Evolutionary conservation across 768 basidiomycete genomes (phyloP).

Genomic region (Kwoniella mangroviensis): DNA sequence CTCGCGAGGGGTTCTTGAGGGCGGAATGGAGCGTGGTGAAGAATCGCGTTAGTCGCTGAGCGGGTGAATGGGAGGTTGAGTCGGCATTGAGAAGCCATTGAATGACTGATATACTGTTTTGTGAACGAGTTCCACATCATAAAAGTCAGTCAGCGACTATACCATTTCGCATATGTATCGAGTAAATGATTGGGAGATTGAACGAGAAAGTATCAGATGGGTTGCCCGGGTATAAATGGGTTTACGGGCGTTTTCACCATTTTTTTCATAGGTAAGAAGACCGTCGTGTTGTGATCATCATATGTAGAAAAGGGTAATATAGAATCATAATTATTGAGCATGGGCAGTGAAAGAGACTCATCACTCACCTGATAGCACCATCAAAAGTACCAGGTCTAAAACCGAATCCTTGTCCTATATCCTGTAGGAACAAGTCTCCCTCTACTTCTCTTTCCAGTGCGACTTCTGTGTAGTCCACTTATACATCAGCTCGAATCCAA

Average conservation of each 20-base stretch:
- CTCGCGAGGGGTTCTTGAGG: slow-evolving; percentile 67
- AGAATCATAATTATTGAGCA: background rate
- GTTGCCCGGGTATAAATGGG: slow-evolving; percentile 5
- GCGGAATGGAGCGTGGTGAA: slow-evolving; percentile 69
- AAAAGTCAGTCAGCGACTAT: background rate
- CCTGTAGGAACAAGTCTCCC: slow-evolving; percentile 93
- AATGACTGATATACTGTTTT: slow-evolving; percentile 86
- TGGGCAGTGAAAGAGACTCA: background rate
- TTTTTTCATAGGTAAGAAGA: slow-evolving; percentile 12
- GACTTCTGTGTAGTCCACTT: slow-evolving; percentile 67
- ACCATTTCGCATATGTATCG: too few relatives aligned
- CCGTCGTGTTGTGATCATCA: slow-evolving; percentile 21
- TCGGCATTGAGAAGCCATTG: slow-evolving; percentile 99
- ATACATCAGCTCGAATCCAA: background rate
- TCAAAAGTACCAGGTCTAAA: slow-evolving; percentile 97
- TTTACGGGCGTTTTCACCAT: slow-evolving; percentile 19
- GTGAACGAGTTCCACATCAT: background rate
- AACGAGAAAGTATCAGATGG: slow-evolving; percentile 7
- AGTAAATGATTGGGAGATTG: background rate
- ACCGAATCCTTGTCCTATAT: slow-evolving; percentile 97
- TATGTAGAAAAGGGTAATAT: background rate
- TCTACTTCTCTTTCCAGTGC: slow-evolving; percentile 93
- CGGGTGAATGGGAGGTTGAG: slow-evolving; percentile 67
- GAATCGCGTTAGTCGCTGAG: slow-evolving; percentile 71
- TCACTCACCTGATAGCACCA: slow-evolving; percentile 84